Base-by-base conservation (phyloP, 1,284 basidiomycete species). In the Fomitopsis pinicola region DNA sequence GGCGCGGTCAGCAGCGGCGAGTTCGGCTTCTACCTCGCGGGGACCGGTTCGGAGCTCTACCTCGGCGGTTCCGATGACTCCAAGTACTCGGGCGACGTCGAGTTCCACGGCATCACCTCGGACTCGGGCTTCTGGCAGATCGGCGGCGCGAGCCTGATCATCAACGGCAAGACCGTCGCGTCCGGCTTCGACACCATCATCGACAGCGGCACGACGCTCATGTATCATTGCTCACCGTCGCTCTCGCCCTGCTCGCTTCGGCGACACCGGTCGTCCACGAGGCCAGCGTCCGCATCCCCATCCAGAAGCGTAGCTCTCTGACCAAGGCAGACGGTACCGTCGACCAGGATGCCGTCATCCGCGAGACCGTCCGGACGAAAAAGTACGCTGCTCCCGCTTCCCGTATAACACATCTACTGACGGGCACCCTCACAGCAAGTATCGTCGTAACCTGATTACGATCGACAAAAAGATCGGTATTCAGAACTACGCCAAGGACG, bases 21-120 rank as follows among this genome's bases (percentile, higher is more conserved):
- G 56, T 89, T 89, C 65, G 77, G 78, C n/a, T 81, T 89, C 71
- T 82, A 83, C 62, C 77, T 89, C 50, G 71, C 78, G 10, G 50
- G 65, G 2, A 62, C 67, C 30, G 76, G 76, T 9, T 79, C 80
- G 22, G 80, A 84, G 67, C 80, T 91, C 15, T 81, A 75, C 67
- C 75, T 91, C 56, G 89, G 89, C 55, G 85, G 83, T 9, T 72
- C 75, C 0, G 73, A 85, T 64, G 66, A 62, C 5, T 56, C 61
- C 5, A 64, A 77, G 52, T 81, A 80, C 68, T 75, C 68, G n/a
- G 81, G 71, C 62, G 62, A 62, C 28, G 68, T 79, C 60, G 65
- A 63, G 55, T 66, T 63, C 53, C 63, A 66, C 53, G 14, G 14
- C 19, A 15, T 60, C 35, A 53, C 8, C 5, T 56, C 55, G 17